These are phyloP conservation scores for Fraxinus sp. DNA, from an alignment of 305 asterid species.

Conservation along the genomic window DNA sequence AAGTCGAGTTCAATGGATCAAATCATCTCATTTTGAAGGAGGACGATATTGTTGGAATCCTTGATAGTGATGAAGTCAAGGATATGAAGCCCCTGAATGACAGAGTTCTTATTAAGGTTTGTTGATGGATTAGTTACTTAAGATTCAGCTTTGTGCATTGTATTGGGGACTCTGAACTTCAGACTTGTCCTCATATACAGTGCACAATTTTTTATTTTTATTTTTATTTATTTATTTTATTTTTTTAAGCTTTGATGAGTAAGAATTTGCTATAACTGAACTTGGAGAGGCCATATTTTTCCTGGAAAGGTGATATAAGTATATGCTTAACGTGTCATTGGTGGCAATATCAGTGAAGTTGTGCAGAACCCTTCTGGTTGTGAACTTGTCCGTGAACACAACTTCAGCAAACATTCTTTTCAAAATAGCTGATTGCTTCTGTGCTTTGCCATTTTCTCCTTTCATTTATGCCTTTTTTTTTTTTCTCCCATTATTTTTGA, in stretches of 20 bases:
- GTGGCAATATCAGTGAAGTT: background rate
- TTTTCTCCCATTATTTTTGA: background rate
- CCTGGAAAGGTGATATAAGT: background rate
- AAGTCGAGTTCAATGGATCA: slow-evolving; percentile 75
- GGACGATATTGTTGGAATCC: slow-evolving; percentile 86
- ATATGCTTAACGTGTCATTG: background rate
- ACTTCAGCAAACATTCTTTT: background rate
- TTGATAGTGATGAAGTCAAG: slow-evolving; percentile 79
- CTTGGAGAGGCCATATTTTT: background rate
- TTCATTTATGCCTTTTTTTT: background rate
- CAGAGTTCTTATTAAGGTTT: slow-evolving; percentile 83
- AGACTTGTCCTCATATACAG: background rate
- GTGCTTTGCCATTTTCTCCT: background rate
- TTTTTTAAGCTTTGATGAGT: background rate
- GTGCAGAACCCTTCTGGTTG: background rate
- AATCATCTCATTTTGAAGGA: slow-evolving; percentile 84
- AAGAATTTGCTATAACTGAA: background rate
- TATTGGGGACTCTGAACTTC: background rate
- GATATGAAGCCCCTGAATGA: slow-evolving; percentile 86
- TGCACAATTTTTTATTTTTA: background rate
- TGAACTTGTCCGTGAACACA: background rate
- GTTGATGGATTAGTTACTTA: background rate
- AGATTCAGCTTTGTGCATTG: background rate
- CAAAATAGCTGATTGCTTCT: background rate
- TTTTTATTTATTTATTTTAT: no score